Conservation (phyloP, 2,329 filamentous ascomycete genomes). For the Pseudonectria foliicola region DNA sequence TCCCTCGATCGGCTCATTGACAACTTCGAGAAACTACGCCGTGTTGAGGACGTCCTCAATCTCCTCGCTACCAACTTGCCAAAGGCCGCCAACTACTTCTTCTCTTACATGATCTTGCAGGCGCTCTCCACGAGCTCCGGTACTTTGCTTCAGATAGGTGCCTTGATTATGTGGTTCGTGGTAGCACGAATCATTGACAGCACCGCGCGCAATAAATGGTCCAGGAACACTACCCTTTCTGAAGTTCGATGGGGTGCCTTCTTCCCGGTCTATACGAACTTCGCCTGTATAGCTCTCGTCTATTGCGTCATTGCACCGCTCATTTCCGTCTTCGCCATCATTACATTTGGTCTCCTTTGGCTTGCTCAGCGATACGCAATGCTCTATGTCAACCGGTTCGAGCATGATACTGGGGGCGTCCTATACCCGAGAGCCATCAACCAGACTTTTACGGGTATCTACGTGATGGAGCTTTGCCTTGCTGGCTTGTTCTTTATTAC, state of each 20-base stretch:
- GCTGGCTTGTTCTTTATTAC: constrained; percentile 86
- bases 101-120: constrained; percentile 96
- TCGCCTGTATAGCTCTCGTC: constrained; percentile 84
- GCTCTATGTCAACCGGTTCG: constrained; percentile 86
- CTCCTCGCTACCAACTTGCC: constrained; percentile 75
- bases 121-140: constrained; percentile 85
- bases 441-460: constrained; percentile 89
- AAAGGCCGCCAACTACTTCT: constrained; percentile 90
- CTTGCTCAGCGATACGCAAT: constrained; percentile 95
- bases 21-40: constrained; percentile 34
- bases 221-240: constrained; percentile 69
- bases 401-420: constrained; percentile 84
- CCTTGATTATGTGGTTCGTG: constrained; percentile 73
- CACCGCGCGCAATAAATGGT: constrained; percentile 77
- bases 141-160: constrained; percentile 76
- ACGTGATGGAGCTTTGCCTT: constrained; percentile 87
- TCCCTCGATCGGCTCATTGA: constrained; percentile 57
- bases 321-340: constrained; percentile 85
- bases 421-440: constrained; percentile 91
- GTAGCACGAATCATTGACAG: constrained; percentile 75
- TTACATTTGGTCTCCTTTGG: constrained; percentile 90
- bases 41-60: constrained; percentile 61
- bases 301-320: constrained; percentile 86
- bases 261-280: constrained; percentile 94
- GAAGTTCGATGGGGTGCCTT: constrained; percentile 84